Base-by-base conservation (phyloP, 2,329 filamentous ascomycete species). In the Colletotrichum tabaci region DNA sequence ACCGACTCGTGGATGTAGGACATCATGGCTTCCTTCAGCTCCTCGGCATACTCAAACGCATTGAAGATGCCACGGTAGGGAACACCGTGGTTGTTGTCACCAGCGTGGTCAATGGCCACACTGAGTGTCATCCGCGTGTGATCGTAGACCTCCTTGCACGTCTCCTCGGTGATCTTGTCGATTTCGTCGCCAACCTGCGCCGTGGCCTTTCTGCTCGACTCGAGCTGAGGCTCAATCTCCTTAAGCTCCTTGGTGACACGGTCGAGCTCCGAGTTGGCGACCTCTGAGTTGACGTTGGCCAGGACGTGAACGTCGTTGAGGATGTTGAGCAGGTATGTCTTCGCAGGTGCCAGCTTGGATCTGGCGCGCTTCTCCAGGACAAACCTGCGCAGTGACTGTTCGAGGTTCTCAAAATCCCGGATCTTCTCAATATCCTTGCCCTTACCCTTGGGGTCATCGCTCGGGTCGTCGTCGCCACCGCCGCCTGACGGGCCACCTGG, bases 311-410 rank as follows among this genome's bases (percentile, higher is more conserved):
- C 87, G 78, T 99, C 96, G 76, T 94, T 93, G 44, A 99, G 87
- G 35, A 98, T 92, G 80, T 99, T 99, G 77, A 97, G 86, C 1
- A 99, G 89, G 79, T 99, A 99, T 2, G 96, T 98, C 82, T 95
- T 95, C 8, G 96, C 96, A 6, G 96, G 96, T 1, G 96, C 96
- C 71, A 99, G 88, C 84, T 99, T 99, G 10, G 96, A 98, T 40
- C 95, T 91, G 58, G 96, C 95, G 67, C 96, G 91, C 86, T 98
- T 98, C 80, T 99, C 96, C 35, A 99, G 87, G 9, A 99, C 96
- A 76, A 99, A 99, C 55, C 95, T 91, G 71, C 96, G 90, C 47
- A 99, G 83, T 4, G 96, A 96, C 75, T 94, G 90, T 81, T 99
- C 96, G 6, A 99, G 87, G 64, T 92, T 92, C 78, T 96, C 93